Evolutionary conservation across 2,329 filamentous ascomycete genomes (phyloP), one percentile per base, ranked within the genome.

Genomic region (Raffaelea arxii): DNA sequence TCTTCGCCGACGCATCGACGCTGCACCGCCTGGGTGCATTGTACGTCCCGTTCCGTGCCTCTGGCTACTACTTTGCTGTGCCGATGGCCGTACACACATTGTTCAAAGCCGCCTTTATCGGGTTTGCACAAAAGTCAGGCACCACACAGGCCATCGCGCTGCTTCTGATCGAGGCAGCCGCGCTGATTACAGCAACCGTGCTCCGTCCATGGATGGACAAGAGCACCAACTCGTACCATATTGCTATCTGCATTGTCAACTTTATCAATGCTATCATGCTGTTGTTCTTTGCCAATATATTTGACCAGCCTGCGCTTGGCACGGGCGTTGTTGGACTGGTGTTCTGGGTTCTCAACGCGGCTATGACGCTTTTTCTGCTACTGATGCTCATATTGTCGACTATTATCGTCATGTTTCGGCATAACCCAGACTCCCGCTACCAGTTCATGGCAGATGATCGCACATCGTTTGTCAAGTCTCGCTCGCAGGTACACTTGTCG

Each of bases 11-110:
- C 59, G 84, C 86, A 3, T 74, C 83, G 46, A 81, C 83, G 44
- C 72, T 94, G 53, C 91, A 92, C 75, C 89, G 91, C 65, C 92
- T 86, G 86, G 86, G 87, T 25, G 92, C 92, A 70, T 71, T 94
- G 47, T 92, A 92, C 61, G 84, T 94, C 41, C 86, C 90, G 59
- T 92, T 90, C 71, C 82, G 87, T 59, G 87, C 86, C 35, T 86
- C 85, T 6, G 84, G 85, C 19, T 92, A 92, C 73, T 92, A 88
- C 70, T 92, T 87, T 63, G 82, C 92, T 58, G 77, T 89, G 25
- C 84, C 85, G 2, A 66, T 82, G 43, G 70, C 92, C 47, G 63
- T 70, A 40, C 89, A 91, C 63, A 77, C 82, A 30, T 62, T 92
- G 27, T 56, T 87, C 63, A 92, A 92, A 71, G 76, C 80, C 49